Conservation (phyloP, 2,329 filamentous ascomycete genomes). For the Nothophaeocryptopus gaeumannii region DNA sequence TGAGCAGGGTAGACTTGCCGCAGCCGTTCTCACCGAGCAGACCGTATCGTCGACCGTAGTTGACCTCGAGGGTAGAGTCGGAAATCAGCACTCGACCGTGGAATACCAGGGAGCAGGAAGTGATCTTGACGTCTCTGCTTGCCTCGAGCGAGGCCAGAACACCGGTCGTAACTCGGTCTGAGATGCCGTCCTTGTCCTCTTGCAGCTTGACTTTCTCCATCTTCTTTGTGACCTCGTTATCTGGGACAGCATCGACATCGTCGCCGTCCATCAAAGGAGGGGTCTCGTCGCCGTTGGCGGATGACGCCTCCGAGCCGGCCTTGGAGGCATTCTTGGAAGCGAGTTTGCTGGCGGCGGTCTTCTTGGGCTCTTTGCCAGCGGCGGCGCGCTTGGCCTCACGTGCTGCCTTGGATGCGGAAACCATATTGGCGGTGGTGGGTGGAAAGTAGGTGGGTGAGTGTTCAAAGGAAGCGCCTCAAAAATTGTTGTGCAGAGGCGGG, state of each 20-base stretch:
- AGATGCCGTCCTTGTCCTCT: conserved; percentile 93
- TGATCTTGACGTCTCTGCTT: conserved; percentile 96
- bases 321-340: conserved; percentile 65
- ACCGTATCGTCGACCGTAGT: conserved; percentile 88
- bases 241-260: conserved; percentile 50
- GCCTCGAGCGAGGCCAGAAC: conserved; percentile 80
- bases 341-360: conserved; percentile 70
- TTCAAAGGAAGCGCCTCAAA: no score
- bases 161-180: conserved; percentile 96
- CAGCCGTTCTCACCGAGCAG: conserved; percentile 98
- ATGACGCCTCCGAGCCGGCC: conserved; percentile 60
- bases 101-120: conserved; percentile 88
- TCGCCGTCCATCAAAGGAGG: conserved; percentile 61
- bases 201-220: conserved; percentile 86
- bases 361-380: conserved; percentile 69
- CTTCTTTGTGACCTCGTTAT: conserved; percentile 65
- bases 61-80: conserved; percentile 89
- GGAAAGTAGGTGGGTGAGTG: no score
- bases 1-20: conserved; percentile 96
- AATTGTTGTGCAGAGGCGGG: no score
- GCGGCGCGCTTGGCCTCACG: conserved; percentile 64
- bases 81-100: conserved; percentile 95
- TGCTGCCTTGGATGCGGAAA: conserved; percentile 67
- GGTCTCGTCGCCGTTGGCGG: conserved; percentile 67
- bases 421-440: conserved; percentile 47